These are phyloP conservation scores for Ajuga reptans DNA, from an alignment of 305 asterid species.

Conservation along the genomic window DNA sequence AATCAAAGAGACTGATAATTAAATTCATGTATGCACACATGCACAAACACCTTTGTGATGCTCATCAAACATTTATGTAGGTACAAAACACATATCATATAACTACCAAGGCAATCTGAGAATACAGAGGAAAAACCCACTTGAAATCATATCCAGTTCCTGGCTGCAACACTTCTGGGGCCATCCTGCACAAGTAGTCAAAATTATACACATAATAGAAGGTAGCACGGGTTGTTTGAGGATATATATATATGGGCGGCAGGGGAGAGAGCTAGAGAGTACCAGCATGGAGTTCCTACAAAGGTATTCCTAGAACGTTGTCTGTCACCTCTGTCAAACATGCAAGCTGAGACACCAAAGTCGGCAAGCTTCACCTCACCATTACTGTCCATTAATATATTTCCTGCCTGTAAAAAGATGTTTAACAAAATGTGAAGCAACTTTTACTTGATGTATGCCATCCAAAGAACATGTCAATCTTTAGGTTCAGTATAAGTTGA, in stretches of 20 bases:
- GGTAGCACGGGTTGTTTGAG: not conserved
- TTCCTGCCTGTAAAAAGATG: conserved; percentile 69
- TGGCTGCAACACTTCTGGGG: conserved; percentile 98
- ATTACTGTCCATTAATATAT: conserved; percentile 70
- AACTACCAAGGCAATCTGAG: conserved; percentile 15
- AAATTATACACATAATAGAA: conserved; percentile 17
- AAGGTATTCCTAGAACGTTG: conserved; percentile 95
- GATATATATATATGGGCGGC: not conserved
- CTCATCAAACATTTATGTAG: conserved; percentile 15
- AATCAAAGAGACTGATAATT: conserved; percentile 3
- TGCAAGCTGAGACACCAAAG: conserved; percentile 94
- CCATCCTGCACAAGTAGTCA: conserved; percentile 64
- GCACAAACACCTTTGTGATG: conserved; percentile 16
- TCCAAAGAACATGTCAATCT: conserved; percentile 15
- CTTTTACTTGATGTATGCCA: conserved; percentile 5
- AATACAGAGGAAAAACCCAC: conserved; percentile 42
- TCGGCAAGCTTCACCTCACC: conserved; percentile 97
- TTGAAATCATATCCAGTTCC: conserved; percentile 98
- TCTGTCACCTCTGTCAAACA: conserved; percentile 96
- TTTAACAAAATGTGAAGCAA: conserved; percentile 20
- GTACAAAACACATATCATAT: conserved; percentile 18
- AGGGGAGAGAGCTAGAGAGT: conserved; percentile 13
- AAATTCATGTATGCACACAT: conserved; percentile 19
- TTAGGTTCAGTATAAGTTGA: conserved; percentile 1
- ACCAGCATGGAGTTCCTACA: conserved; percentile 99